Base-by-base conservation (phyloP, 129 eudicot genomes). In the Flaveria ramosissima region DNA sequence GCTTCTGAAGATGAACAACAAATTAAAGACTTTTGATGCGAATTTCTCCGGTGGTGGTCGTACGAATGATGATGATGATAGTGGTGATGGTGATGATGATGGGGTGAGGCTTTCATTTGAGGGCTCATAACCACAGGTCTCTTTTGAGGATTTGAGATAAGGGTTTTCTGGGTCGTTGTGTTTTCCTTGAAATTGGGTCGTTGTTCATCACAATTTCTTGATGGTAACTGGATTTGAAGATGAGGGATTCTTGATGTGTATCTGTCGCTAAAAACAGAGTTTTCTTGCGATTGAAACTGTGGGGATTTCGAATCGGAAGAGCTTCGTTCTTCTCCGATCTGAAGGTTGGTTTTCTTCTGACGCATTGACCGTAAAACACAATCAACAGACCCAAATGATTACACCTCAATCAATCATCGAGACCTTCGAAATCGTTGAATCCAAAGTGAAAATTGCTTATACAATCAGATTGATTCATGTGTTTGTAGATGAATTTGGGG, bases 271-370 rank as follows among this genome's bases (percentile, higher is more conserved):
- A 75, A 75, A 47, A 26, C 19, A 3, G 64, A 13, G 69, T 17
- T 78, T 78, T 77, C 64, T 60, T 52, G 66, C 41, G 57, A 77
- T 30, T 69, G 76, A 69, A 24, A 57, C 3, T 70, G 32, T 75
- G 82, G 53, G 60, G 75, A 68, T 78, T 83, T 64, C 55, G 86
- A 74, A 78, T 78, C 72, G 79, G 82, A 78, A 77, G 63, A 78
- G 62, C 41, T 71, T 72, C 77, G 85, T 81, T 82, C 78, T 72
- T 84, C 83, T 79, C 84, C 83, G 82, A 80, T 77, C 86, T 84
- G 86, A 78, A 80, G 62, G 76, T 83, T 87, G 78, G 80, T 82
- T 74, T 83, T 86, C 73, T 89, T 83, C 78, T 86, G 89, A 89
- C 86, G 89, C 89, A 89, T 84, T 82, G 86, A 85, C 78, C 75